phyloP scores from a whole-genome alignment of 2,329 filamentous ascomycete species.

The Ilyonectria mors-panacis region DNA sequence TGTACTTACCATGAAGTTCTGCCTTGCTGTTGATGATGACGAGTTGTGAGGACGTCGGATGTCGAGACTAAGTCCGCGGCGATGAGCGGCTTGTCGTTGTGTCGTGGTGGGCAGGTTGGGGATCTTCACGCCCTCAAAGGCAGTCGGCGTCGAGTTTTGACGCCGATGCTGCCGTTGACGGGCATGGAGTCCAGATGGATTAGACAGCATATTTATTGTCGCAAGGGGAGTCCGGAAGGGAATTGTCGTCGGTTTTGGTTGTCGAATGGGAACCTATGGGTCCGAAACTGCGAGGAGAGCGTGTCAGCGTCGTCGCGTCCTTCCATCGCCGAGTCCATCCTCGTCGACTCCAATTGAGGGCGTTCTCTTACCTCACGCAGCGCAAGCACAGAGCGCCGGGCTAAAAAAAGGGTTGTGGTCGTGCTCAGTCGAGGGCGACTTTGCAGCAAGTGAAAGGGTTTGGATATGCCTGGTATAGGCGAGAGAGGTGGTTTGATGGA shows the following conservation, averaged over 20 bases:
- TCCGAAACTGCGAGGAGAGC: constrained; percentile 57
- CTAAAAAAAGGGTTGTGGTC: constrained; percentile 61
- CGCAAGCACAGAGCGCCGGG: constrained; percentile 87
- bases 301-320: constrained; percentile 13
- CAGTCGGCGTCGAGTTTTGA: constrained; percentile 87
- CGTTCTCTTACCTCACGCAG: constrained; percentile 79
- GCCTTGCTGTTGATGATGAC: constrained; percentile 48
- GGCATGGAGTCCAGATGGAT: constrained; percentile 80
- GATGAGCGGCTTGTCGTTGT: constrained; percentile 69
- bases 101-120: constrained; percentile 71
- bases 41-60: constrained; percentile 71
- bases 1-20: constrained; percentile 64
- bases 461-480: constrained; percentile 54
- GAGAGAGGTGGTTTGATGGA: constrained; percentile 35
- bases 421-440: constrained; percentile 66
- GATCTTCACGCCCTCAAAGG: constrained; percentile 82
- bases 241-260: constrained; percentile 66
- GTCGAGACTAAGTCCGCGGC: constrained; percentile 89
- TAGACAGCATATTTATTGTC: constrained; percentile 82
- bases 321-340: background rate
- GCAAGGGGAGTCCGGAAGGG: constrained; percentile 78
- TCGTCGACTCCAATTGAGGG: background rate
- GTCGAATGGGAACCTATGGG: constrained; percentile 66
- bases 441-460: constrained; percentile 45
- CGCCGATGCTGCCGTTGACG: constrained; percentile 75